Evolutionary conservation across 2,329 filamentous ascomycete species (phyloP).

Genomic region (Aureobasidium sp.): DNA sequence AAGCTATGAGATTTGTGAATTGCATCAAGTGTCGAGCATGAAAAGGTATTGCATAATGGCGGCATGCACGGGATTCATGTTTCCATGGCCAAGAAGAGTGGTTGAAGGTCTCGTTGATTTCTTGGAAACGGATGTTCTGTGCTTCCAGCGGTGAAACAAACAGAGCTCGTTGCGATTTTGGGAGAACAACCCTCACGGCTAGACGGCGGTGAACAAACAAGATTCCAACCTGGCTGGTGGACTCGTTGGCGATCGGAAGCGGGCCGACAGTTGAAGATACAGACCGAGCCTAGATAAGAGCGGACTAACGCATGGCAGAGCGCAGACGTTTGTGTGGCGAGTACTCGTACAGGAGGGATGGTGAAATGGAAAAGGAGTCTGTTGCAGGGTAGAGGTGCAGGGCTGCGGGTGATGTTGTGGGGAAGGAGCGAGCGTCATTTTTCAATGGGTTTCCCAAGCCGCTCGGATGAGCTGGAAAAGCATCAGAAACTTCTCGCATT

Average conservation of each 20-base stretch:
- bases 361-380: neutral
- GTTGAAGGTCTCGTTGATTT: neutral
- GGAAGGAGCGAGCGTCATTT: neutral
- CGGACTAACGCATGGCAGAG: neutral
- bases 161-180: neutral
- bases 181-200: neutral
- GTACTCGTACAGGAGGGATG: neutral
- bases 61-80: neutral
- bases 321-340: neutral
- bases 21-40: neutral
- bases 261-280: conserved; percentile 2
- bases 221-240: neutral
- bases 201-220: neutral
- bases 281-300: conserved; percentile 8
- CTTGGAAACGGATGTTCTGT: conserved; percentile 1
- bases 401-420: neutral
- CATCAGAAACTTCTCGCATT: neutral
- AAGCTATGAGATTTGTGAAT: neutral
- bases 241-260: neutral
- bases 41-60: neutral
- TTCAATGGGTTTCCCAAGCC: neutral
- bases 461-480: neutral
- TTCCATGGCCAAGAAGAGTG: neutral
- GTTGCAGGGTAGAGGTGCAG: neutral
- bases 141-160: neutral